A percentile compares a stretch with the other conserved stretches of the same genome.
Evolutionary conservation across 208 protist species (phyloP).

Genomic region (Willaertia magna): DNA sequence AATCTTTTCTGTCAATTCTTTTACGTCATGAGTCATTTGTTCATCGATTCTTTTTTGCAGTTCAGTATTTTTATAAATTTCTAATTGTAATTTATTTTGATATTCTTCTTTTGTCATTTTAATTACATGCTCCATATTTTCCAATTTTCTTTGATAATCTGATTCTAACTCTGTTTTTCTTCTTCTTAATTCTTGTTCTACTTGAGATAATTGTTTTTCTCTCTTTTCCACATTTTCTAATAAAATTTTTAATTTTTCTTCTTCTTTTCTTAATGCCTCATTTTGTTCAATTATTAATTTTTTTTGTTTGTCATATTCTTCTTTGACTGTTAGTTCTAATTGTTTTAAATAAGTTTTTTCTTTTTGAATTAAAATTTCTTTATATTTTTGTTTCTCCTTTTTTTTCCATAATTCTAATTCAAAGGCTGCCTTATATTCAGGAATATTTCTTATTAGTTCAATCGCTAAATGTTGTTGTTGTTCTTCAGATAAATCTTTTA

Average conservation of each 20-base stretch:
- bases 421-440: slow-evolving; percentile 7
- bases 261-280: not conserved
- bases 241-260: not conserved
- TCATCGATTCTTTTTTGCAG: not conserved
- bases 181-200: not conserved
- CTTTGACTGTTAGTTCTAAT: not conserved
- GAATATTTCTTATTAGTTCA: slow-evolving; percentile 2
- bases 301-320: not conserved
- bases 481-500: not conserved
- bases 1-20: not conserved
- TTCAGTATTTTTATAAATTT: not conserved
- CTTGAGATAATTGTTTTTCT: not conserved
- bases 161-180: not conserved
- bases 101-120: not conserved
- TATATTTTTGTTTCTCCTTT: not conserved
- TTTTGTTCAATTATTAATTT: not conserved
- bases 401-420: slow-evolving; percentile 13
- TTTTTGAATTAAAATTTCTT: not conserved
- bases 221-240: not conserved
- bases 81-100: not conserved
- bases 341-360: not conserved
- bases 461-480: not conserved
- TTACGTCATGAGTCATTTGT: not conserved
- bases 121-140: not conserved
- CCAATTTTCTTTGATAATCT: not conserved